Base-by-base conservation (phyloP, 257 asterid genomes). In the Solanum phureja region DNA sequence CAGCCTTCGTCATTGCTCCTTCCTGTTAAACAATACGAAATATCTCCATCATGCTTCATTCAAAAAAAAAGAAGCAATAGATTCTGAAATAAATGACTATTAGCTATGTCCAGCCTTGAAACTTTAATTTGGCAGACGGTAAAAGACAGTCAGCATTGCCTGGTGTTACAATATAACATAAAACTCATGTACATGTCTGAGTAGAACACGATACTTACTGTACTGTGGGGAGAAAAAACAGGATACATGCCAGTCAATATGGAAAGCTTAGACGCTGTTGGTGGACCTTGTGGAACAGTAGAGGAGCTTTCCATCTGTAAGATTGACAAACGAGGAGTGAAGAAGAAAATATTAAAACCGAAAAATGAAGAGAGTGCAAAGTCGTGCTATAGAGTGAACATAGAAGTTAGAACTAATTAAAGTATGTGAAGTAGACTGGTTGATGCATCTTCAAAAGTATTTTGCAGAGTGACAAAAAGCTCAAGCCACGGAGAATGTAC, bases 181-280 rank as follows among this genome's bases (percentile, higher is more conserved):
- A 62, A 71, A 69, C 62, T 31, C 66, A 69, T 23, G 18, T 21
- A n/a, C 42, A 34, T 85, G 35, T 38, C 52, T 34, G 81, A 42
- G 81, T 11, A 60, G 77, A 71, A 29, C 82, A 66, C 71, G 83
- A 60, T 24, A 86, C 66, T 58, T 84, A 95, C 98, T 94, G 90
- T 91, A 88, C 74, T 87, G 91, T 92, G 93, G 86, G 93, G 94
- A 73, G 92, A 24, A 88, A 92, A 91, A 86, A 90, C 92, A 87
- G 96, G 83, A 89, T 90, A 91, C 74, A 91, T 56, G 84, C 90
- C 90, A 88, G 90, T 85, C 94, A 92, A 92, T 88, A 90, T 77
- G 21, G 93, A 90, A 83, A 83, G 82, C 89, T 94, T 93, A 86
- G 94, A 82, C 66, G 94, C 88, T 83, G 90, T 88, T 56, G 90